Evolutionary conservation across 2,329 filamentous ascomycete genomes (phyloP).

Genomic region (Bimuria novae-zelandiae): DNA sequence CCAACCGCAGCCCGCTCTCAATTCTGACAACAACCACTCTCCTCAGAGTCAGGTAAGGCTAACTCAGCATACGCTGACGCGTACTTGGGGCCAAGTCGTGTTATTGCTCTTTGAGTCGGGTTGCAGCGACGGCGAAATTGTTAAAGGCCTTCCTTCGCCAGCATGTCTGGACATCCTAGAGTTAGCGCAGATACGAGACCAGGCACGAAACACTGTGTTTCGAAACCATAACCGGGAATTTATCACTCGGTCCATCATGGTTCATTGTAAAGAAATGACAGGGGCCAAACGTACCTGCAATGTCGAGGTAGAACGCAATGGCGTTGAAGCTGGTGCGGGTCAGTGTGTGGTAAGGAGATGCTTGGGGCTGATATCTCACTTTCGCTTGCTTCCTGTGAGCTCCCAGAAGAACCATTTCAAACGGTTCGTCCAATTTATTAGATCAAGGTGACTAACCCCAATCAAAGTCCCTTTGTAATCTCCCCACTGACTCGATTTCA

Average conservation of each 20-base stretch:
- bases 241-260: neutral
- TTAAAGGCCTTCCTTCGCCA: constrained; percentile 44
- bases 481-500: constrained; percentile 64
- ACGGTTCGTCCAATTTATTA: constrained; percentile 70
- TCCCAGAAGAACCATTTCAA: constrained; percentile 63
- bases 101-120: constrained; percentile 4
- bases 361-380: constrained; percentile 44
- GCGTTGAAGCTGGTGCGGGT: constrained; percentile 63
- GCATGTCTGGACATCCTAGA: constrained; percentile 35
- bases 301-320: constrained; percentile 66
- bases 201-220: neutral
- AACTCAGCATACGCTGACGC: constrained; percentile 17
- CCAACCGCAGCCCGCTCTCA: constrained; percentile 28
- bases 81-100: constrained; percentile 14
- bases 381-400: constrained; percentile 60
- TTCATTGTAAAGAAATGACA: neutral
- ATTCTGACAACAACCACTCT: constrained; percentile 8
- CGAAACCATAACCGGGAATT: neutral
- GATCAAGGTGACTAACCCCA: constrained; percentile 66
- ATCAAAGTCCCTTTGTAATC: constrained; percentile 66
- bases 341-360: constrained; percentile 6
- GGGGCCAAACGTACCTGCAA: constrained; percentile 57
- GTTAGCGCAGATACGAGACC: neutral
- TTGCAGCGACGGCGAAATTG: constrained; percentile 11
- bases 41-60: constrained; percentile 16